Evolutionary conservation across 768 basidiomycete species (phyloP).

Genomic region (Fistulinella prunicolor): DNA sequence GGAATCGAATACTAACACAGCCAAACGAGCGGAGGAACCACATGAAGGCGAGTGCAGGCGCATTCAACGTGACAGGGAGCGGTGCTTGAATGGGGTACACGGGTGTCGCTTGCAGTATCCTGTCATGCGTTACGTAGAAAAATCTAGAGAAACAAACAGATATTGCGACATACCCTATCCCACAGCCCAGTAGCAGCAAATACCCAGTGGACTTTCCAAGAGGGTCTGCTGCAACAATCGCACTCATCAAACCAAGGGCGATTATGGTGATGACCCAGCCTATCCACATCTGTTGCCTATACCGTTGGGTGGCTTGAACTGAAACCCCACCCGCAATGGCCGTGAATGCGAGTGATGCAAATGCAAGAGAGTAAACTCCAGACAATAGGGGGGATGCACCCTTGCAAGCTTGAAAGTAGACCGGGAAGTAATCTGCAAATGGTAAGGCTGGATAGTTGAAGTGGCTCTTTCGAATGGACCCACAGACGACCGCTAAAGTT

Average conservation of each 20-base stretch:
- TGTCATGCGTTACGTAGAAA: not conserved
- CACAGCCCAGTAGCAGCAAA: not conserved
- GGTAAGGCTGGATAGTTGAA: not conserved
- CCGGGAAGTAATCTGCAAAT: conserved; percentile 35
- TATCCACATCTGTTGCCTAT: conserved; percentile 32
- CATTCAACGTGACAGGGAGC: conserved; percentile 38
- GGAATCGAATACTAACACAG: conserved; percentile 22
- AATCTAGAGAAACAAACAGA: not conserved
- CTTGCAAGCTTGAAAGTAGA: conserved; percentile 44
- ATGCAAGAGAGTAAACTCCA: conserved; percentile 21
- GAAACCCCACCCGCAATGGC: conserved; percentile 32
- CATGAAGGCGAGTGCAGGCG: conserved; percentile 44
- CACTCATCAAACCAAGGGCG: conserved; percentile 36
- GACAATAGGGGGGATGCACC: conserved; percentile 32
- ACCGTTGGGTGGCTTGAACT: conserved; percentile 28
- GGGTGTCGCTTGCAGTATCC: conserved; percentile 11
- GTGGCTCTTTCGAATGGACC: not conserved
- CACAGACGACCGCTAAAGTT: conserved; percentile 23
- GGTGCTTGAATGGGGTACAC: conserved; percentile 50
- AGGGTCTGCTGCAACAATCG: conserved; percentile 25
- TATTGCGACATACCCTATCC: conserved; percentile 1
- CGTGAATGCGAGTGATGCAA: conserved; percentile 28
- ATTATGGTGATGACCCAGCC: conserved; percentile 34
- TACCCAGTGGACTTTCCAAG: conserved; percentile 20
- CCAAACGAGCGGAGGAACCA: conserved; percentile 38